These are phyloP conservation scores for Sphagnurus paluster DNA, from an alignment of 1,284 basidiomycete genomes.

Conservation along the genomic window DNA sequence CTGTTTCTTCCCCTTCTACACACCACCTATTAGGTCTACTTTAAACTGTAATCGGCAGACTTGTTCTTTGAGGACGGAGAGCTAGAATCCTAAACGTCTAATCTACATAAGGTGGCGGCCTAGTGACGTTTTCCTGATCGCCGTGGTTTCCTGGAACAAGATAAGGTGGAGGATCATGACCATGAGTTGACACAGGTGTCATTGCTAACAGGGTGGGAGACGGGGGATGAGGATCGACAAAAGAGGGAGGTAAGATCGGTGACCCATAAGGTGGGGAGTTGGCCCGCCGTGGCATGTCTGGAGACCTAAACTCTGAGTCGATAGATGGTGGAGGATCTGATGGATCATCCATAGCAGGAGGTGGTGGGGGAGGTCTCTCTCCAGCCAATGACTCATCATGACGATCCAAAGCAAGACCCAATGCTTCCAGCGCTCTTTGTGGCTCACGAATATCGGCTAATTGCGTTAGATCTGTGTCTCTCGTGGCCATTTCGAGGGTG, in stretches of 20 bases:
- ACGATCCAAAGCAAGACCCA: slow-evolving; percentile 58
- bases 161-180: slow-evolving; percentile 63
- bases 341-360: slow-evolving; percentile 82
- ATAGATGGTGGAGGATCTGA: slow-evolving; percentile 82
- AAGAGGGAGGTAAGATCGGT: slow-evolving; percentile 24
- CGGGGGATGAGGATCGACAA: slow-evolving; percentile 28
- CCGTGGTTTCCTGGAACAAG: slow-evolving; percentile 48
- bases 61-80: slow-evolving; percentile 6
- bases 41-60: slow-evolving; percentile 13
- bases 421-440: slow-evolving; percentile 52
- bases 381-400: slow-evolving; percentile 38
- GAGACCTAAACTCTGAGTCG: slow-evolving; percentile 73
- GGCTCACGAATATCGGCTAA: slow-evolving; percentile 59
- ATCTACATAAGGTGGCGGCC: slow-evolving; percentile 61
- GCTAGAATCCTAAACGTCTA: slow-evolving; percentile 22
- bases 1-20: slow-evolving; percentile 10
- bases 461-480: slow-evolving; percentile 65
- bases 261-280: slow-evolving; percentile 39
- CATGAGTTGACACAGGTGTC: slow-evolving; percentile 37
- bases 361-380: slow-evolving; percentile 68
- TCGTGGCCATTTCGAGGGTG: slow-evolving; percentile 66
- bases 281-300: slow-evolving; percentile 40
- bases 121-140: slow-evolving; percentile 46
- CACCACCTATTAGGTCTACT: slow-evolving; percentile 11
- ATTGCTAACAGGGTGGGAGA: slow-evolving; percentile 29